Conservation (phyloP, 2,329 filamentous ascomycete genomes). For the Conoideocrella luteorostrata region DNA sequence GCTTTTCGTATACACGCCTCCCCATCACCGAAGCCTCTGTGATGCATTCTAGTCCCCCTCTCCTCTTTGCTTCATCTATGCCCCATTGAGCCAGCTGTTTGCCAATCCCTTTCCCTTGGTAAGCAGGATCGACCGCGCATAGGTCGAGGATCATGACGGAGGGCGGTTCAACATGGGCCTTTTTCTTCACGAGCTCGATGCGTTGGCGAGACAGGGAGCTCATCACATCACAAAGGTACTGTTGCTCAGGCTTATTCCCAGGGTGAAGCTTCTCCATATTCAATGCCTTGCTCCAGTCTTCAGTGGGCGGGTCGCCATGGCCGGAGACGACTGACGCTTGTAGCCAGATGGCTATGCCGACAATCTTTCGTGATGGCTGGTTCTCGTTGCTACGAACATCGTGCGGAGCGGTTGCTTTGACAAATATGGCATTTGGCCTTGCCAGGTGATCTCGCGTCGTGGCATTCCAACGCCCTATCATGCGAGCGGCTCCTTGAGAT, state of each 20-base stretch:
- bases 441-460: constrained; percentile 35
- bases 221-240: constrained; percentile 39
- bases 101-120: constrained; percentile 44
- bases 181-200: constrained; percentile 33
- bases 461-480: constrained; percentile 34
- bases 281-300: constrained; percentile 23
- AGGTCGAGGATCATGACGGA: constrained; percentile 44
- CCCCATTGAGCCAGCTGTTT: constrained; percentile 41
- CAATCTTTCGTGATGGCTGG: no score
- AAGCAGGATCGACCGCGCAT: constrained; percentile 46
- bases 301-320: constrained; percentile 33
- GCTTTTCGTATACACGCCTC: constrained; percentile 35
- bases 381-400: constrained; percentile 13
- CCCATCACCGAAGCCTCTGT: constrained; percentile 45
- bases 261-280: constrained; percentile 34
- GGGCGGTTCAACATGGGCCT: constrained; percentile 30
- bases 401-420: constrained; percentile 44
- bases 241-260: constrained; percentile 35
- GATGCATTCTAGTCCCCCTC: constrained; percentile 34
- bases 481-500: constrained; percentile 25
- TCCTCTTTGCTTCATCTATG: constrained; percentile 31
- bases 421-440: constrained; percentile 42
- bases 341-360: constrained; percentile 48
- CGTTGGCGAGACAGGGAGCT: constrained; percentile 37
- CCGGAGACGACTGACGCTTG: constrained; percentile 45